Evolutionary conservation across 148 eudicot genomes (phyloP).

Genomic region (Selenicereus undatus): DNA sequence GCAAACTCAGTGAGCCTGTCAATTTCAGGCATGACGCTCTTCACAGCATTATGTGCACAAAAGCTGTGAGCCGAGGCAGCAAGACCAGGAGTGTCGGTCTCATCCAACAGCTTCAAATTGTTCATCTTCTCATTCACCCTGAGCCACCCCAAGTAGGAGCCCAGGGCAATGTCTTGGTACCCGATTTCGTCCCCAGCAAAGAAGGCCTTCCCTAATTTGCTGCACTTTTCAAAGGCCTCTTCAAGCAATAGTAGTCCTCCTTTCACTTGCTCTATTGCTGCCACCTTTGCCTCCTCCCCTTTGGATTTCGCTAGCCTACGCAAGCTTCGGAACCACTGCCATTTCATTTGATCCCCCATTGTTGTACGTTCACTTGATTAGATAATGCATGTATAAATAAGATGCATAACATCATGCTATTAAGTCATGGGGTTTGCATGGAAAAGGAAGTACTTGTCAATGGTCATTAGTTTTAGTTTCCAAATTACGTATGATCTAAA

Average conservation of each 20-base stretch:
- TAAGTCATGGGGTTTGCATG: no score
- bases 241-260: slow-evolving; percentile 29
- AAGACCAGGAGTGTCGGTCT: slow-evolving; percentile 26
- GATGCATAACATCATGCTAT: background rate
- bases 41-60: slow-evolving; percentile 24
- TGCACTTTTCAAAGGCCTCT: slow-evolving; percentile 32
- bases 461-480: no score
- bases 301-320: slow-evolving; percentile 7
- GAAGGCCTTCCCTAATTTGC: slow-evolving; percentile 45
- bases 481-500: no score
- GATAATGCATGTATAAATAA: background rate
- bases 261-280: slow-evolving; percentile 19
- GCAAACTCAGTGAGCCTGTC: slow-evolving; percentile 33
- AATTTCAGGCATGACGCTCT: slow-evolving; percentile 28
- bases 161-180: slow-evolving; percentile 38
- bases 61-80: slow-evolving; percentile 28
- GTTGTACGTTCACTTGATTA: background rate
- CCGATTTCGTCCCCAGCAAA: slow-evolving; percentile 49
- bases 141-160: slow-evolving; percentile 32
- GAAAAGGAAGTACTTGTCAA: no score
- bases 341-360: background rate
- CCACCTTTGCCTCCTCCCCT: slow-evolving; percentile 29
- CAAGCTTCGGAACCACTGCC: slow-evolving; percentile 40
- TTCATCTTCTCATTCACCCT: slow-evolving; percentile 24
- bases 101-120: slow-evolving; percentile 25